These are phyloP conservation scores for Colletotrichum paranaense DNA, from an alignment of 2,329 filamentous ascomycete species.

Conservation along the genomic window DNA sequence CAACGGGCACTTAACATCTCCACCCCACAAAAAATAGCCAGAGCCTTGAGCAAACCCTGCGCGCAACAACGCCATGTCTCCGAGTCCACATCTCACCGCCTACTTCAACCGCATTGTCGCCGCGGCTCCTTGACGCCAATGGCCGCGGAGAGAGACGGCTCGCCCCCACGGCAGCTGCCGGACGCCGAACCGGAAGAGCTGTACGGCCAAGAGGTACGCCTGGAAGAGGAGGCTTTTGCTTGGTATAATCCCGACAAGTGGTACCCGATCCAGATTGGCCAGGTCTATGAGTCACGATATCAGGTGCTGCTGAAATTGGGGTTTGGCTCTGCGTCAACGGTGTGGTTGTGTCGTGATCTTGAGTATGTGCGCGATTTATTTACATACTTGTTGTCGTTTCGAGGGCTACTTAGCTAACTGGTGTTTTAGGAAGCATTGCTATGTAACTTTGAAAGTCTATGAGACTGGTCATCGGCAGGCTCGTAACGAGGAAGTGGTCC, in stretches of 20 bases:
- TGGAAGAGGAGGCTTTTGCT: slow-evolving; percentile 41
- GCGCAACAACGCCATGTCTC: neutral
- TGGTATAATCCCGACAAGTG: slow-evolving; percentile 38
- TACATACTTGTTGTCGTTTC: too few species aligned
- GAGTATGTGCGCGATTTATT: slow-evolving; percentile 17
- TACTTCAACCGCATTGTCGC: neutral
- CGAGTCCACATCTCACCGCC: neutral
- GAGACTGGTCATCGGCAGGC: slow-evolving; percentile 22
- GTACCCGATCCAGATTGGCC: slow-evolving; percentile 40
- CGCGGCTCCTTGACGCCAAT: neutral
- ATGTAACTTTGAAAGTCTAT: slow-evolving; percentile 30
- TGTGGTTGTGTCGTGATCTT: slow-evolving; percentile 41
- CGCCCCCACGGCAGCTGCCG: slow-evolving; percentile 19
- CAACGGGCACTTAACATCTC: neutral
- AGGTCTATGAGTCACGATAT: slow-evolving; percentile 39
- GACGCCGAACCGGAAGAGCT: slow-evolving; percentile 26
- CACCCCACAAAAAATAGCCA: neutral
- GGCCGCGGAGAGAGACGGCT: neutral
- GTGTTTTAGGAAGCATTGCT: slow-evolving; percentile 11
- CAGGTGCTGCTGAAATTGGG: slow-evolving; percentile 42
- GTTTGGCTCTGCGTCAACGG: slow-evolving; percentile 41
- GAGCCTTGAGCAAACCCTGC: slow-evolving; percentile 2
- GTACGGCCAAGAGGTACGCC: neutral
- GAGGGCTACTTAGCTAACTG: neutral
- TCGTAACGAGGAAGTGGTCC: slow-evolving; percentile 8